Evolutionary conservation across 2,329 filamentous ascomycete genomes (phyloP).

Genomic region (Teratosphaeria zuluensis): DNA sequence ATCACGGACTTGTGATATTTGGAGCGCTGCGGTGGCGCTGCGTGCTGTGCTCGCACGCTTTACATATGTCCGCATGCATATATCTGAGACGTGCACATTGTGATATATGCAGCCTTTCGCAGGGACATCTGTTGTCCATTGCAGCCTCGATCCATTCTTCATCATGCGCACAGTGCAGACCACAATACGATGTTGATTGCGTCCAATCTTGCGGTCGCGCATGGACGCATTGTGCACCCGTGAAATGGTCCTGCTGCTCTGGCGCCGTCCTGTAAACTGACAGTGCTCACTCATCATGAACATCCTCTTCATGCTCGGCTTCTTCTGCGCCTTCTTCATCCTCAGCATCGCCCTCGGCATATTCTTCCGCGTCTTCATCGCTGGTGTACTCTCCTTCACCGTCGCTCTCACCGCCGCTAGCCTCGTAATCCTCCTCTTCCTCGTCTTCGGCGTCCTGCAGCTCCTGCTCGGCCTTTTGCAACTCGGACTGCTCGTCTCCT

Average conservation of each 20-base stretch:
- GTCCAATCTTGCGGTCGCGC: neutral
- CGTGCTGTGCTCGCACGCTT: neutral
- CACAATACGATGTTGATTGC: neutral
- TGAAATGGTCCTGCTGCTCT: neutral
- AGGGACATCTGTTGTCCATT: neutral
- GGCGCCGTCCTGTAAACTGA: neutral
- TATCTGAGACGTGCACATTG: neutral
- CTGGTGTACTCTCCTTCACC: conserved; percentile 23
- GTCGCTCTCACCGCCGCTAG: conserved; percentile 24
- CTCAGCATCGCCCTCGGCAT: conserved; percentile 14
- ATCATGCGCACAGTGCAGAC: neutral
- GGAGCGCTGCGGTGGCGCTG: neutral
- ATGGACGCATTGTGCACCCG: neutral
- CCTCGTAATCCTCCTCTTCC: conserved; percentile 26
- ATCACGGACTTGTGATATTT: neutral
- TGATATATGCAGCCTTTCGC: neutral
- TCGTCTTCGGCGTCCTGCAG: conserved; percentile 26
- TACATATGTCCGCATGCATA: neutral
- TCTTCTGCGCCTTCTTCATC: conserved; percentile 10
- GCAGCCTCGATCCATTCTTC: neutral
- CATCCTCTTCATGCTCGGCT: conserved; percentile 16
- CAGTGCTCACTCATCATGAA: neutral
- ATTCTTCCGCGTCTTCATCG: conserved; percentile 18
- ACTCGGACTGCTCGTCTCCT: conserved; percentile 16
- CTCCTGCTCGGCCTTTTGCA: conserved; percentile 23